Conservation (phyloP, 1,284 basidiomycete species). For the Cryptococcus depauperatus region DNA sequence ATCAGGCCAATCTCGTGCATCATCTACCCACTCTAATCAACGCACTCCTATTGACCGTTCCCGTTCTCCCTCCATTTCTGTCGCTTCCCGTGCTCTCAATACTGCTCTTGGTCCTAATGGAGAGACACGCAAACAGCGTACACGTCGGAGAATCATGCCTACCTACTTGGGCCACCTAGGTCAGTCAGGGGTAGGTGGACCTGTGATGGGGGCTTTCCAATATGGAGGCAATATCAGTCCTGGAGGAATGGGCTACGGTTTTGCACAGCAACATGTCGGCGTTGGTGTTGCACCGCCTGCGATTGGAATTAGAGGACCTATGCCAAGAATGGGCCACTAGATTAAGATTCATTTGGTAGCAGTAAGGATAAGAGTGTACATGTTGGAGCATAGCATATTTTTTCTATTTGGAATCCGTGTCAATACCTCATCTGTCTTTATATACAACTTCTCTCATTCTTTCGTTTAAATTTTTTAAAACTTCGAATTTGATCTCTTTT, state of each 20-base stretch:
- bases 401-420: not conserved
- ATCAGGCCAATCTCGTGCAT: conserved; percentile 24
- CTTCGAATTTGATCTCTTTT: conserved; percentile 3
- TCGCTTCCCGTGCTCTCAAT: conserved; percentile 36
- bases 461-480: not conserved
- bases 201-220: conserved; percentile 34
- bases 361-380: too few species aligned
- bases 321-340: conserved; percentile 13
- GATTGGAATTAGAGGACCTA: conserved; percentile 6
- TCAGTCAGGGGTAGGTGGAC: conserved; percentile 38
- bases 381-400: too few species aligned
- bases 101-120: conserved; percentile 30
- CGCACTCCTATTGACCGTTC: conserved; percentile 28
- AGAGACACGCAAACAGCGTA: conserved; percentile 27
- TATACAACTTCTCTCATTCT: not conserved
- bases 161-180: conserved; percentile 39
- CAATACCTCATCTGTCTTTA: not conserved
- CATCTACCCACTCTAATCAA: conserved; percentile 19
- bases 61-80: conserved; percentile 37
- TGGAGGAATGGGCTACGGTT: not conserved
- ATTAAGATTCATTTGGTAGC: not conserved
- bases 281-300: conserved; percentile 8
- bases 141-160: conserved; percentile 41
- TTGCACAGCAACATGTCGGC: conserved; percentile 2
- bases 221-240: conserved; percentile 10